These are phyloP conservation scores for Talaromyces atroroseus DNA, from an alignment of 2,329 filamentous ascomycete genomes.

Conservation along the genomic window DNA sequence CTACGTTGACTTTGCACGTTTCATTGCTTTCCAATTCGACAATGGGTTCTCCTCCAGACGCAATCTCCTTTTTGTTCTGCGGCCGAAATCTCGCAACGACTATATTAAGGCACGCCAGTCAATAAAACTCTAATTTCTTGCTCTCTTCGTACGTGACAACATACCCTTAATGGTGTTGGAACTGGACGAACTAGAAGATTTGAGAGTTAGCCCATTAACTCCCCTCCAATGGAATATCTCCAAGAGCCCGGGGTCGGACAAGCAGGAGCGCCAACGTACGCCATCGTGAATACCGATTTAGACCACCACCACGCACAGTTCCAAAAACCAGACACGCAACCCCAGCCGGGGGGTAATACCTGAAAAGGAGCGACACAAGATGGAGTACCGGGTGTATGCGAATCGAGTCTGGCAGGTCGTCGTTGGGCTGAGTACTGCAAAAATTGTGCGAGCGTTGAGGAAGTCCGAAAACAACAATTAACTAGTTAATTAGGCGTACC, in stretches of 20 bases:
- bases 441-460: background rate
- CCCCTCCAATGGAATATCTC: background rate
- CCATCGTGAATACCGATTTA: slow-evolving; percentile 34
- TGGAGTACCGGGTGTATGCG: background rate
- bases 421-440: background rate
- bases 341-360: slow-evolving; percentile 9
- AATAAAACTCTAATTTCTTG: slow-evolving; percentile 1
- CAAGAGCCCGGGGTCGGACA: background rate
- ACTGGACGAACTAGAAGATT: slow-evolving; percentile 11
- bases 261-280: slow-evolving; percentile 35
- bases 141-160: slow-evolving; percentile 12
- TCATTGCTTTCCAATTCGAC: slow-evolving; percentile 84
- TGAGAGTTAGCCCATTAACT: background rate
- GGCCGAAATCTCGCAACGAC: slow-evolving; percentile 97
- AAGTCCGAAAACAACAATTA: background rate
- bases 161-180: slow-evolving; percentile 52
- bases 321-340: slow-evolving; percentile 9
- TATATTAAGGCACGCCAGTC: slow-evolving; percentile 26
- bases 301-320: slow-evolving; percentile 9
- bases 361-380: slow-evolving; percentile 3
- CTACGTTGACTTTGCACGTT: slow-evolving; percentile 78
- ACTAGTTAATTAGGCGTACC: slow-evolving; percentile 4
- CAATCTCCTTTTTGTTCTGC: slow-evolving; percentile 90
- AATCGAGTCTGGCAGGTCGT: background rate
- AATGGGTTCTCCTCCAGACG: slow-evolving; percentile 84